Conservation (phyloP, 2,329 filamentous ascomycete species). For the Alternaria gaisen region DNA sequence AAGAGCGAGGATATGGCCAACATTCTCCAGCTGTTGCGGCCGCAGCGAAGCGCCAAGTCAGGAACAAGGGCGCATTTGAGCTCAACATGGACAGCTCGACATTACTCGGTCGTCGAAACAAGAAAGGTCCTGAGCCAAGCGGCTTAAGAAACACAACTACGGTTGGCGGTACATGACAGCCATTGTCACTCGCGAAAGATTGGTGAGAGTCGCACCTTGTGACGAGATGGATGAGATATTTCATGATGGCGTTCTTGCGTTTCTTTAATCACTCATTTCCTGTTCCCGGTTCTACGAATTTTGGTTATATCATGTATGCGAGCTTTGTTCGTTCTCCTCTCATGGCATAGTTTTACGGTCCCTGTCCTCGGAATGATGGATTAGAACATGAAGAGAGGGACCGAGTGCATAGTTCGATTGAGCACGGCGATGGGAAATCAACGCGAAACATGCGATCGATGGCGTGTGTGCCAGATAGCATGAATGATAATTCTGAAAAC, state of each 20-base stretch:
- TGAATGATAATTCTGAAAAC: conserved; percentile 16
- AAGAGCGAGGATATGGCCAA: conserved; percentile 82
- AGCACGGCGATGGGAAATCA: conserved; percentile 5
- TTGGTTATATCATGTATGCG: conserved; percentile 16
- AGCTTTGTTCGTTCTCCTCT: conserved; percentile 16
- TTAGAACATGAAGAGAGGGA: not conserved
- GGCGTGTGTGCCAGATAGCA: conserved; percentile 1
- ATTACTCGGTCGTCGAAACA: conserved; percentile 76
- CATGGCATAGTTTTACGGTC: conserved; percentile 25
- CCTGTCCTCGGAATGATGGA: conserved; percentile 3
- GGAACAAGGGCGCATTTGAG: conserved; percentile 85
- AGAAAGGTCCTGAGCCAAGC: conserved; percentile 57
- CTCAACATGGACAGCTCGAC: conserved; percentile 91
- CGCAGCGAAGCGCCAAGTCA: conserved; percentile 82
- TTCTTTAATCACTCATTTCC: conserved; percentile 21
- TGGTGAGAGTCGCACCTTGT: conserved; percentile 33
- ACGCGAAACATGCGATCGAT: not conserved
- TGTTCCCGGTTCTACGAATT: conserved; percentile 5
- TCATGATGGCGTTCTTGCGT: conserved; percentile 33
- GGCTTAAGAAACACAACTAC: conserved; percentile 56
- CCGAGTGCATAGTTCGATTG: conserved; percentile 1
- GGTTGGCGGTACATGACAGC: conserved; percentile 46
- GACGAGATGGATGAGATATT: conserved; percentile 13
- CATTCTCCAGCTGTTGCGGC: conserved; percentile 85
- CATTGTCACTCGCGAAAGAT: conserved; percentile 38